Percentiles rank a stretch among this genome's conserved stretches.
Conservation (phyloP, 352 stramenopile species). For the Pythium sukuiense region DNA sequence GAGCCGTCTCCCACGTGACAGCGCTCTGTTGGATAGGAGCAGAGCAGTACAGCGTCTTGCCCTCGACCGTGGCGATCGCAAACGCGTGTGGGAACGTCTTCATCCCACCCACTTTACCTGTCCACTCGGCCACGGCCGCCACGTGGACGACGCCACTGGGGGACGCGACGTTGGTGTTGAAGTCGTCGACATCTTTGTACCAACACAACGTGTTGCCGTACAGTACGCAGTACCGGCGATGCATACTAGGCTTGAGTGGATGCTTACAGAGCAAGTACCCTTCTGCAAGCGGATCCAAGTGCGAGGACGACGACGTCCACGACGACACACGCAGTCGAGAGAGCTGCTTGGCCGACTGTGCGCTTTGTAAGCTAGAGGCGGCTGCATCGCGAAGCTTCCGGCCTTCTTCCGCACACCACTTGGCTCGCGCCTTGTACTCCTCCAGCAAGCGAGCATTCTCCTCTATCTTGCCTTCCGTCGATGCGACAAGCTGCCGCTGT, state of each 20-base stretch:
- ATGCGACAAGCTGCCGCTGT: slow-evolving; percentile 32
- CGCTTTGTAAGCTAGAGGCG: slow-evolving; percentile 48
- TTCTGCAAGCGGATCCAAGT: slow-evolving; percentile 66
- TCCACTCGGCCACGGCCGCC: slow-evolving; percentile 58
- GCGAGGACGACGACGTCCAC: slow-evolving; percentile 57
- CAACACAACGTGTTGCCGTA: slow-evolving; percentile 79
- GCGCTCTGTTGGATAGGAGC: slow-evolving; percentile 63
- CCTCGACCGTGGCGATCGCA: slow-evolving; percentile 60
- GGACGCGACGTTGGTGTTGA: slow-evolving; percentile 39
- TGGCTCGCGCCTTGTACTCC: slow-evolving; percentile 31
- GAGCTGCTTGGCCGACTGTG: slow-evolving; percentile 57
- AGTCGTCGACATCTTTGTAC: slow-evolving; percentile 74
- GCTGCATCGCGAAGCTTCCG: slow-evolving; percentile 46
- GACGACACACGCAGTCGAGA: slow-evolving; percentile 49
- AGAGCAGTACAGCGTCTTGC: slow-evolving; percentile 63
- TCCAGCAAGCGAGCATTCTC: slow-evolving; percentile 4
- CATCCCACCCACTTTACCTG: slow-evolving; percentile 53
- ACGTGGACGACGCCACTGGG: slow-evolving; percentile 72
- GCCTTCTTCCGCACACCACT: slow-evolving; percentile 37
- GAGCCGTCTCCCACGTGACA: slow-evolving; percentile 64
- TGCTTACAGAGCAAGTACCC: slow-evolving; percentile 76
- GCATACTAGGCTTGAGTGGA: slow-evolving; percentile 57
- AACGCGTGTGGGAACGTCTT: slow-evolving; percentile 60
- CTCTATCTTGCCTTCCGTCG: slow-evolving; percentile 30
- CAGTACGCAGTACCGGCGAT: slow-evolving; percentile 78